Evolutionary conservation across 1,284 basidiomycete genomes (phyloP).

Genomic region (Apiotrichum porosum): DNA sequence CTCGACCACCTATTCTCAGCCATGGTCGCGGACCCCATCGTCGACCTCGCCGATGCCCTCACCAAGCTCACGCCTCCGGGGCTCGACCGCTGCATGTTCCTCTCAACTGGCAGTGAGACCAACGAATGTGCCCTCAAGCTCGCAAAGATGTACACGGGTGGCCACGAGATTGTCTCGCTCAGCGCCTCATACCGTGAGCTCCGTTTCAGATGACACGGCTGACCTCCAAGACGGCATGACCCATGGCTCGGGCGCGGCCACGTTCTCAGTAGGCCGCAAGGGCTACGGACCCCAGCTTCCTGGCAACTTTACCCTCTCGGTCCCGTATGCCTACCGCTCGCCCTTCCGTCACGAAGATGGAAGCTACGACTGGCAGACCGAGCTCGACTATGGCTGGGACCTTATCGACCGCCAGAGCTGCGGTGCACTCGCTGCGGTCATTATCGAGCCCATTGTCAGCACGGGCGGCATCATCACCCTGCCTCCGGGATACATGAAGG

Average conservation of each 20-base stretch:
- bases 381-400: conserved; percentile 37
- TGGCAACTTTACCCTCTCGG: conserved; percentile 25
- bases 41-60: conserved; percentile 25
- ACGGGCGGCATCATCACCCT: conserved; percentile 34
- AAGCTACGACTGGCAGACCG: conserved; percentile 39
- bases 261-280: conserved; percentile 30
- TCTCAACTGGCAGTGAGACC: conserved; percentile 35
- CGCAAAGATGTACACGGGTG: conserved; percentile 41
- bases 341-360: conserved; percentile 34
- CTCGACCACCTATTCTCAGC: conserved; percentile 40
- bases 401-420: conserved; percentile 37
- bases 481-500: conserved; percentile 30
- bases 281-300: conserved; percentile 35
- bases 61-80: conserved; percentile 21
- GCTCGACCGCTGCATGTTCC: conserved; percentile 31
- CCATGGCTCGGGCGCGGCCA: conserved; percentile 32
- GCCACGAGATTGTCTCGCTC: conserved; percentile 33
- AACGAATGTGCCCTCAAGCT: conserved; percentile 38
- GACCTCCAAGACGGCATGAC: conserved; percentile 41
- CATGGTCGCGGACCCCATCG: conserved; percentile 33
- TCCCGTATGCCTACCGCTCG: conserved; percentile 29
- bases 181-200: conserved; percentile 28
- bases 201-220: neutral
- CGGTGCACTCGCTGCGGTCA: conserved; percentile 26
- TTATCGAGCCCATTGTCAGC: conserved; percentile 51